Evolutionary conservation across 169 alveolate genomes (phyloP), one percentile per base, ranked within the genome.

Genomic region (Eimeria tenella): DNA sequence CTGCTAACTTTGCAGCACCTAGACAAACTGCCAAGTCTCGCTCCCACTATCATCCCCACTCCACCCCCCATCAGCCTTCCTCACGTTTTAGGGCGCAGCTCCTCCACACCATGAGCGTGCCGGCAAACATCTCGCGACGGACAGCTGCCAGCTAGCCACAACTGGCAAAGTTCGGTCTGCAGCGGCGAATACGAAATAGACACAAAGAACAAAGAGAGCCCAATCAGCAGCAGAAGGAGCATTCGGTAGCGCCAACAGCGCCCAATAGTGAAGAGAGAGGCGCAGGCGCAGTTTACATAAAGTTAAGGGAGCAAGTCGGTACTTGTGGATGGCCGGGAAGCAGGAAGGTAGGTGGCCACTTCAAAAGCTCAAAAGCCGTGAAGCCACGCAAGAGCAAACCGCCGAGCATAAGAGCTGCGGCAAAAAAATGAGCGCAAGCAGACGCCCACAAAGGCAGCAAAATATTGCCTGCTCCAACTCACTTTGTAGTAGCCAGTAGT

Each of bases 91-190:
- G 90, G 90, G 3, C 90, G 53, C 23, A 55, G 75, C 77, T 82
- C 90, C 49, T 55, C 75, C 31, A 25, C 90, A 31, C 90, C 90
- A 23, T 82, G 90, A 0, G 90, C 90, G 52, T 82, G 90, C 5
- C 90, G 90, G 75, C 90, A 82, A n/a, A 60, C 73, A 11, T 82
- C 90, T 0, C 77, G 23, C 5, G 55, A 55, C 4, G 90, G 90
- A 42, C 90, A 82, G n/a, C 73, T 58, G 6, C 90, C 90, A 5
- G 75, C 90, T 11, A 60, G 75, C 90, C 56, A 82, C 17, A 82
- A 9, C 62, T 79, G 87, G 70, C 87, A 79, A 4, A 79, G 70
- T n/a, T 79, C 87, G 4, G 87, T 79, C 87, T 60, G 52, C 8
- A 21, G 10, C 77, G 9, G 50, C 77, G 9, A 23, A 7, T 4